phyloP scores from a whole-genome alignment of 306 rosid species.

The Morella rubra region DNA sequence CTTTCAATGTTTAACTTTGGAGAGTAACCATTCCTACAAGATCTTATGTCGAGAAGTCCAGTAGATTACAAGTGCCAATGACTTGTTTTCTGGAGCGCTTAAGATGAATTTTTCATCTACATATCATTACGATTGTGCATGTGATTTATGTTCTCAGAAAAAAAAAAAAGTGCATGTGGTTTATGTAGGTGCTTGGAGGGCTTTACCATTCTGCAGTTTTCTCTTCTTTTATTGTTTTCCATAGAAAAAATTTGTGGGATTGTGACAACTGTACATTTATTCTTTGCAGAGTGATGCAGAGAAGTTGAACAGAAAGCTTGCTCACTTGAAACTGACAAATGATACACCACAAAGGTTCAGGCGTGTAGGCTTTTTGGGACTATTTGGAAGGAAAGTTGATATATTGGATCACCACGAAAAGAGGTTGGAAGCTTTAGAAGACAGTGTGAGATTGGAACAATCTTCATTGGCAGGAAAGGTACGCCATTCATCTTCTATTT shows the following conservation, averaged over 20 bases:
- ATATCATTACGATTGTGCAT: neutral
- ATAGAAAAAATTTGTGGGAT: neutral
- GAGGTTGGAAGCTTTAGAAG: slow-evolving; percentile 62
- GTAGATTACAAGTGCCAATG: neutral
- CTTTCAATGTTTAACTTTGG: neutral
- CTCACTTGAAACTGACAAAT: slow-evolving; percentile 37
- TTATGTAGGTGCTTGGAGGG: neutral
- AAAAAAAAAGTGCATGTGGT: too few relatives aligned
- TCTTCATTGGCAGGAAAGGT: slow-evolving; percentile 62
- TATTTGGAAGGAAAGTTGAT: slow-evolving; percentile 58
- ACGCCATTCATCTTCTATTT: slow-evolving; percentile 13
- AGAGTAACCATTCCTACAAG: neutral
- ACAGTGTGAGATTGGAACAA: slow-evolving; percentile 65
- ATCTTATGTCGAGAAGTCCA: neutral
- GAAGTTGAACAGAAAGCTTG: slow-evolving; percentile 54
- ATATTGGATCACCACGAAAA: slow-evolving; percentile 51
- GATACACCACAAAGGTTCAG: slow-evolving; percentile 39
- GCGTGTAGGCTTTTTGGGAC: slow-evolving; percentile 62
- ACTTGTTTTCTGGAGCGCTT: neutral
- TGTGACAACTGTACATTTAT: slow-evolving; percentile 13
- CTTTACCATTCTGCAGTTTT: neutral
- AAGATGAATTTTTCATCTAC: neutral
- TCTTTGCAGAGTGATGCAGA: slow-evolving; percentile 64
- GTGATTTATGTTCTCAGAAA: neutral
- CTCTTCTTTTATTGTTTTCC: slow-evolving; percentile 13